These are phyloP conservation scores for Astragalus membranaceus DNA, from an alignment of 306 rosid species.

Conservation along the genomic window DNA sequence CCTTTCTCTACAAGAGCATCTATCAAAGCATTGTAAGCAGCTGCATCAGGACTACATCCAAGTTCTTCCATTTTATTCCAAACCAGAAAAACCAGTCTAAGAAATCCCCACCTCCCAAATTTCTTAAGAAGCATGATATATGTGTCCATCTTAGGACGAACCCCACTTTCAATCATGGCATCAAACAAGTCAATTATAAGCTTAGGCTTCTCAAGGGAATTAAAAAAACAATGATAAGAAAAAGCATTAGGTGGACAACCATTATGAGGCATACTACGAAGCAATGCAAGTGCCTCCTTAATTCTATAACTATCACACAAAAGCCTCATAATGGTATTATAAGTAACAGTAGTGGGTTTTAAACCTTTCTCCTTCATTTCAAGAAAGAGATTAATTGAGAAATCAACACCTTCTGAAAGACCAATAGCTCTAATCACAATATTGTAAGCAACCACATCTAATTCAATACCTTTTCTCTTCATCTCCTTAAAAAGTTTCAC, in stretches of 20 bases:
- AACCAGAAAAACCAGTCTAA: constrained; percentile 58
- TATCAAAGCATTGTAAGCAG: constrained; percentile 78
- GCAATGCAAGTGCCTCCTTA: constrained; percentile 55
- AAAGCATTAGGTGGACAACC: constrained; percentile 57
- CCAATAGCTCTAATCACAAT: constrained; percentile 70
- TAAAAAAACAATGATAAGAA: constrained; percentile 61
- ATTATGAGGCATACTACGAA: constrained; percentile 38
- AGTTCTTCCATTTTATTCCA: constrained; percentile 75
- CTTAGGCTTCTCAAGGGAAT: constrained; percentile 51
- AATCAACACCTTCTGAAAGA: constrained; percentile 73
- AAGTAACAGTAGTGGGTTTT: constrained; percentile 56
- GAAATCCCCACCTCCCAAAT: constrained; percentile 93
- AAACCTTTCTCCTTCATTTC: constrained; percentile 79
- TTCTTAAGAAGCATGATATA: constrained; percentile 81
- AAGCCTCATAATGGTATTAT: constrained; percentile 69
- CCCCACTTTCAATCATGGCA: constrained; percentile 62
- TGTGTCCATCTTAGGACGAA: constrained; percentile 67
- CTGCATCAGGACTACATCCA: constrained; percentile 75
- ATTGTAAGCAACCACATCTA: constrained; percentile 79
- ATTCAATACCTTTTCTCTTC: constrained; percentile 50
- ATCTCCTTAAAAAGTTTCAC: constrained; percentile 65
- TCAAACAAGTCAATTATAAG: constrained; percentile 62
- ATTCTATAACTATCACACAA: constrained; percentile 59
- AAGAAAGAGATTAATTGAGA: constrained; percentile 37
- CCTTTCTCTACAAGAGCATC: constrained; percentile 85